Conservation (phyloP, 2,329 filamentous ascomycete species). For the Achaetomium macrosporum region DNA sequence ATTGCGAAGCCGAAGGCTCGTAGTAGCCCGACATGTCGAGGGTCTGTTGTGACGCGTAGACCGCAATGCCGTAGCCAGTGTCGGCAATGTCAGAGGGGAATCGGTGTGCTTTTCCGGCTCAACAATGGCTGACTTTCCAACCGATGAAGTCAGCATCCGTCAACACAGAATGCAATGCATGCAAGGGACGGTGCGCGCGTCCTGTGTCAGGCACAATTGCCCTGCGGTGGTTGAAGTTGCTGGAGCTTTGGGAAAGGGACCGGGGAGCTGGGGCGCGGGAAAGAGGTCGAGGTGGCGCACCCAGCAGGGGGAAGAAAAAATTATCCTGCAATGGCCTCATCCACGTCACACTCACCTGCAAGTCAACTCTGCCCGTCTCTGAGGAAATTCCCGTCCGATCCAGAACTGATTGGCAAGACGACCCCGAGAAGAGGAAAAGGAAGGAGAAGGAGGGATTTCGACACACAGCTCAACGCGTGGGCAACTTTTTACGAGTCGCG, state of each 20-base stretch:
- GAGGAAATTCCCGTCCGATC: constrained; percentile 9
- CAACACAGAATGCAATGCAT: constrained; percentile 4
- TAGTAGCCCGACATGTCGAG: constrained; percentile 27
- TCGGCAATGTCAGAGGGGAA: constrained; percentile 1
- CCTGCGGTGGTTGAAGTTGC: background rate
- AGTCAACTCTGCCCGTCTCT: constrained; percentile 5
- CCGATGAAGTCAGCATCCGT: constrained; percentile 13
- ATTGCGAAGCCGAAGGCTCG: constrained; percentile 26
- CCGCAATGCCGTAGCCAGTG: constrained; percentile 19
- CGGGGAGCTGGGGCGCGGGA: constrained; percentile 14
- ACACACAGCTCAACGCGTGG: constrained; percentile 20
- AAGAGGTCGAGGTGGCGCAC: constrained; percentile 18
- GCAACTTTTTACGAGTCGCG: constrained; percentile 20
- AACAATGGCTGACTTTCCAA: constrained; percentile 11
- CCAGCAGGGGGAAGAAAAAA: constrained; percentile 11
- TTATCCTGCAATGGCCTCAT: constrained; percentile 5
- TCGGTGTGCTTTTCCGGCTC: constrained; percentile 13
- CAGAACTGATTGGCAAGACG: constrained; percentile 17
- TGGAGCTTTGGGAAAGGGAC: constrained; percentile 5
- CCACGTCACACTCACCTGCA: constrained; percentile 12
- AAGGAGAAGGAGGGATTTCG: constrained; percentile 5
- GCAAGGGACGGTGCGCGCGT: constrained; percentile 11
- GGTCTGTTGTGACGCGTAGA: constrained; percentile 7
- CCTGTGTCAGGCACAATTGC: constrained; percentile 13
- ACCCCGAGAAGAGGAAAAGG: constrained; percentile 14